Evolutionary conservation across 106 monocot genomes (phyloP).

Genomic region (Apostasia ramifera): DNA sequence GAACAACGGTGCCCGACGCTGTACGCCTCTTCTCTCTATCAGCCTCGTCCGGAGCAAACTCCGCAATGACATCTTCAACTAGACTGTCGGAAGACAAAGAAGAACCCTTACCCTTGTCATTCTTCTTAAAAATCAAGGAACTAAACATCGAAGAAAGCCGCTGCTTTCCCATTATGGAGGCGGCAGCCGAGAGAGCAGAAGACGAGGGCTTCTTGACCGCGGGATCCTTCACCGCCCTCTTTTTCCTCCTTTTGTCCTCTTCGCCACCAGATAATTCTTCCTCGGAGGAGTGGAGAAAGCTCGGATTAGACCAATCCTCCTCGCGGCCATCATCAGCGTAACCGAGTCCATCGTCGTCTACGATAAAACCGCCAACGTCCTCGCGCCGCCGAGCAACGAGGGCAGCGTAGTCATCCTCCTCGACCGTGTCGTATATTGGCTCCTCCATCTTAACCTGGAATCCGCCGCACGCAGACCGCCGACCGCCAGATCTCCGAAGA

Average conservation of each 20-base stretch:
- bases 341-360: constrained; percentile 89
- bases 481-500: constrained; percentile 41
- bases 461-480: constrained; percentile 23
- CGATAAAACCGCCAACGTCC: constrained; percentile 61
- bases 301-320: constrained; percentile 81
- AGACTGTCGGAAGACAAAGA: constrained; percentile 54
- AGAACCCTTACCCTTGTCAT: constrained; percentile 36
- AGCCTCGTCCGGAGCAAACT: constrained; percentile 67
- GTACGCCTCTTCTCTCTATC: constrained; percentile 67
- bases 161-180: constrained; percentile 65
- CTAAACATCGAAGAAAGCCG: constrained; percentile 79
- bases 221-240: constrained; percentile 16
- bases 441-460: constrained; percentile 62
- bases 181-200: constrained; percentile 44
- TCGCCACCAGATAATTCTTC: constrained; percentile 21
- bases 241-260: constrained; percentile 26
- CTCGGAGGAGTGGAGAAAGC: constrained; percentile 38
- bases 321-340: constrained; percentile 86
- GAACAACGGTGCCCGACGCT: neutral
- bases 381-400: constrained; percentile 76
- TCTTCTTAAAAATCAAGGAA: constrained; percentile 58
- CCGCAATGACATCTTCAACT: constrained; percentile 76
- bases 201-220: constrained; percentile 30
- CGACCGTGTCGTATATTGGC: constrained; percentile 90
- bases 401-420: constrained; percentile 67